Evolutionary conservation across 1,284 basidiomycete genomes (phyloP).

Genomic region (Moesziomyces globuligerus): DNA sequence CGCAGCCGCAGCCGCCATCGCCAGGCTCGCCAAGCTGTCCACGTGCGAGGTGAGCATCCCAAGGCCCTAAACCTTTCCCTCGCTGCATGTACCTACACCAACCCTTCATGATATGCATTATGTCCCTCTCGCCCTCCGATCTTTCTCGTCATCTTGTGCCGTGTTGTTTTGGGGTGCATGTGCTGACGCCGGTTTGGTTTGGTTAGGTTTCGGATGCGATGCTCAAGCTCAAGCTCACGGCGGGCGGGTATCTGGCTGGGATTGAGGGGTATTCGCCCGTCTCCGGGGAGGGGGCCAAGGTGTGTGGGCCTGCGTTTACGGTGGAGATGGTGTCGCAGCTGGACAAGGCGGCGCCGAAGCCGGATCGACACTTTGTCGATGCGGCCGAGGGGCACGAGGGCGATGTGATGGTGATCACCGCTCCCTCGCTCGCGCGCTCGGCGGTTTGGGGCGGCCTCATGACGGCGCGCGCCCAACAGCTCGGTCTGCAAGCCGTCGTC

Average conservation of each 20-base stretch:
- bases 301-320: slow-evolving; percentile 85
- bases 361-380: slow-evolving; percentile 84
- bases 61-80: slow-evolving; percentile 16
- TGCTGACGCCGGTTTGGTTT: slow-evolving; percentile 7
- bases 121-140: no score
- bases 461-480: slow-evolving; percentile 81
- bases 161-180: no score
- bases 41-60: slow-evolving; percentile 51
- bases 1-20: slow-evolving; percentile 21
- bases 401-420: slow-evolving; percentile 78
- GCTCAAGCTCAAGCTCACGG: slow-evolving; percentile 79
- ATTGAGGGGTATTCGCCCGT: slow-evolving; percentile 74
- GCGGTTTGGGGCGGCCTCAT: slow-evolving; percentile 93
- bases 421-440: slow-evolving; percentile 80
- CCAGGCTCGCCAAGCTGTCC: slow-evolving; percentile 41
- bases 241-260: slow-evolving; percentile 85
- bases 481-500: slow-evolving; percentile 78
- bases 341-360: slow-evolving; percentile 76
- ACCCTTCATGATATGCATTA: no score
- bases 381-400: slow-evolving; percentile 74
- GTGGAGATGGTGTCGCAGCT: slow-evolving; percentile 82
- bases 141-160: no score
- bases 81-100: slow-evolving; percentile 12
- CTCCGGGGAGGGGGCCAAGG: slow-evolving; percentile 19
- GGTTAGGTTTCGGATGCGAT: slow-evolving; percentile 86